These are phyloP conservation scores for Coemansia sp. DNA, from an alignment of 192 early-diverging fungal species.

Conservation along the genomic window DNA sequence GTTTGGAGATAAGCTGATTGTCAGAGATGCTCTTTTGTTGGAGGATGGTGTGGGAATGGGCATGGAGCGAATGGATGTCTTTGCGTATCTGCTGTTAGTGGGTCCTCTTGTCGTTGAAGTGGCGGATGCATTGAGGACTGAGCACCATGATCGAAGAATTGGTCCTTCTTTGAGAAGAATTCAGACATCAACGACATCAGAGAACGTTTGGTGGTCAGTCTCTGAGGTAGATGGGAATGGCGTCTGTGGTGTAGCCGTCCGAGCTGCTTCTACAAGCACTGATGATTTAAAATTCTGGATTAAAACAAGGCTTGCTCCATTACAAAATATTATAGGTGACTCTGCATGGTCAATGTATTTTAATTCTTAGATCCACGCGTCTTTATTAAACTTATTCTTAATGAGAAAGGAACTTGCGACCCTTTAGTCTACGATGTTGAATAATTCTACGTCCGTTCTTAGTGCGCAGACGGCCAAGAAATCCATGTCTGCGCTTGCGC, in stretches of 20 bases:
- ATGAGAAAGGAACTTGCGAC: conserved; percentile 82
- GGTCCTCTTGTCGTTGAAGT: conserved; percentile 18
- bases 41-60: not conserved
- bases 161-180: conserved; percentile 12
- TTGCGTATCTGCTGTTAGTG: conserved; percentile 41
- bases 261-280: conserved; percentile 29
- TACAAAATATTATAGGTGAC: conserved; percentile 28
- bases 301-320: conserved; percentile 7
- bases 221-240: conserved; percentile 30
- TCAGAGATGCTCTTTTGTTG: conserved; percentile 44
- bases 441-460: conserved; percentile 78
- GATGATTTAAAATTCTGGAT: conserved; percentile 40
- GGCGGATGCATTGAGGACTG: conserved; percentile 16
- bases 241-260: conserved; percentile 35
- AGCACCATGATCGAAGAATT: conserved; percentile 31
- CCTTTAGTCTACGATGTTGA: conserved; percentile 77
- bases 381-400: conserved; percentile 51
- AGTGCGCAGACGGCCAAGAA: conserved; percentile 76
- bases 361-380: conserved; percentile 10
- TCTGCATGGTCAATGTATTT: conserved; percentile 52
- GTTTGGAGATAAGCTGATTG: not conserved
- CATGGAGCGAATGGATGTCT: conserved; percentile 15
- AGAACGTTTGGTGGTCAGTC: conserved; percentile 38
- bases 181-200: not conserved
- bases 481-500: conserved; percentile 90